Evolutionary conservation across 306 rosid species (phyloP), one percentile per base, ranked within the genome.

Genomic region (Chamaecrista fasciculata): DNA sequence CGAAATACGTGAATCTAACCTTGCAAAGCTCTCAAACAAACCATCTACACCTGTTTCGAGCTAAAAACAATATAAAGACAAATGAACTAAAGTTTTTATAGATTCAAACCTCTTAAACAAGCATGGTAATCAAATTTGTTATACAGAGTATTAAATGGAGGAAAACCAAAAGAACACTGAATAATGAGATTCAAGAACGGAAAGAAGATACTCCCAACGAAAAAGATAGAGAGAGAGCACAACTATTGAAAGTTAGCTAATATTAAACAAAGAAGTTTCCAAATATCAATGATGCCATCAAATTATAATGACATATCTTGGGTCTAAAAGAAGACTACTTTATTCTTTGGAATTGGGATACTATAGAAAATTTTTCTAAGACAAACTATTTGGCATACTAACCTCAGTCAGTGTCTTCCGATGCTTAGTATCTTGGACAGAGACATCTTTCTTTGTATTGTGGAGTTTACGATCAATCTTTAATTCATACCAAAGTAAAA

Each of bases 21-120:
- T 84, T 16, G 96, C 96, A 78, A 94, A 94, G 91, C 99, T 94
- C 60, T 71, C 88, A 75, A 94, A 94, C 84, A 94, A 79, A 72
- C 99, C 99, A 81, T 95, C 99, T 43, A 95, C 97, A 63, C 99
- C 97, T 82, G 87, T 89, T 82, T 95, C 99, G 36, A 95, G 85
- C 97, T 95, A 92, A 81, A 71, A 73, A 71, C 60, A 47, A 74
- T 59, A 50, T 44, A 61, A 16, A 40, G 28, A 66, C 36, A 39
- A 29, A 36, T 16, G 18, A 55, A 50, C 19, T 71, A 49, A 63
- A 69, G 12, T 0, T 44, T 74, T 59, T 40, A 51, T 60, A 29
- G 14, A 24, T 28, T 42, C 50, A 62, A 37, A 55, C 14, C 26
- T 15, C 1, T 63, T 23, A 1, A 37, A 37, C 14, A 6, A 46